These are phyloP conservation scores for Diospyros kaki DNA, from an alignment of 148 eudicot genomes.

Conservation along the genomic window DNA sequence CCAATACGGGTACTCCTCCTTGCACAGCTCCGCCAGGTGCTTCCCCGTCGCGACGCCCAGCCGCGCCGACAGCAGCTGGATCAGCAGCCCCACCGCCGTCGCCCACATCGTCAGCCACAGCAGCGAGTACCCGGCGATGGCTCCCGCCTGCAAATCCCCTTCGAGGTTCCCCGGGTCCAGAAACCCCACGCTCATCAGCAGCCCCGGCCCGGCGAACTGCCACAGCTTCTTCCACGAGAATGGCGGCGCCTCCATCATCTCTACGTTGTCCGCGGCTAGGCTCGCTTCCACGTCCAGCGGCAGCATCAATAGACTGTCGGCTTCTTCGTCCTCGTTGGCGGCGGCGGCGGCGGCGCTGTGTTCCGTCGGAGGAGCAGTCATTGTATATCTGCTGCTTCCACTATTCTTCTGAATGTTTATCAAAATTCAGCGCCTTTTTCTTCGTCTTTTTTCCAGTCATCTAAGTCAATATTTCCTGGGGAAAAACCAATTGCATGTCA, in stretches of 20 bases:
- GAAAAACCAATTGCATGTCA: no score
- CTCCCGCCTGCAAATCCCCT: conserved; percentile 49
- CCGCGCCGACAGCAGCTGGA: conserved; percentile 46
- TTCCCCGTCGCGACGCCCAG: conserved; percentile 50
- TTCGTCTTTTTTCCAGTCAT: no score
- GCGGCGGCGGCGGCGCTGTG: not conserved
- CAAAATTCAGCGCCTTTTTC: no score
- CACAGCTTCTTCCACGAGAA: conserved; percentile 46
- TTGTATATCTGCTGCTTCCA: not conserved
- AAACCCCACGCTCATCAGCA: conserved; percentile 50
- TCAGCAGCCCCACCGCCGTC: conserved; percentile 43
- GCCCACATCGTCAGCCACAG: conserved; percentile 54
- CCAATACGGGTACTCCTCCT: conserved; percentile 51
- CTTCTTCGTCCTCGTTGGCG: not conserved
- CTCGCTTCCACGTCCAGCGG: conserved; percentile 12
- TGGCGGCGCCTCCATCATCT: conserved; percentile 19
- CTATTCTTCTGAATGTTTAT: no score
- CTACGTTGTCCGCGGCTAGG: not conserved
- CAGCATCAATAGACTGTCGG: conserved; percentile 10
- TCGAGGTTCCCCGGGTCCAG: conserved; percentile 53
- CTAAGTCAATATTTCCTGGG: no score
- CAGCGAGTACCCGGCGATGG: conserved; percentile 47
- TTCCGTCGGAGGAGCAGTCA: conserved; percentile 15
- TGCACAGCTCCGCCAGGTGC: conserved; percentile 53
- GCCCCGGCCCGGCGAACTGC: conserved; percentile 50